These are phyloP conservation scores for Mucor sp. DNA, from an alignment of 371 early-diverging fungal genomes.

Conservation along the genomic window DNA sequence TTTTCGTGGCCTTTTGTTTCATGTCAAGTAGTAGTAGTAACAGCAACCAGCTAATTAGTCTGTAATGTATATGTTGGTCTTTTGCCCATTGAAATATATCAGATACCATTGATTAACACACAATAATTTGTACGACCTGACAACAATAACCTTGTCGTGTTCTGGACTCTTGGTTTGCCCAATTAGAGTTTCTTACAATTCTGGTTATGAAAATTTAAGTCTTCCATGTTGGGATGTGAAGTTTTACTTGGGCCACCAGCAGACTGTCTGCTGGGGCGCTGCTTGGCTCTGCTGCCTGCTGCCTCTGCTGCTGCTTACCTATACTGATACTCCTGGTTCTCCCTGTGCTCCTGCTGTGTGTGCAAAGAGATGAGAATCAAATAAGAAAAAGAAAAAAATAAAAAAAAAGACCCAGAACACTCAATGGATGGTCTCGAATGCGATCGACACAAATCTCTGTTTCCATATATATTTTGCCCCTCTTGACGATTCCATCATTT, in stretches of 20 bases:
- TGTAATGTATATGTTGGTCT: background rate
- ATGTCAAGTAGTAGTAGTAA: background rate
- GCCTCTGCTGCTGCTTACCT: too few species aligned
- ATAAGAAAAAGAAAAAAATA: too few species aligned
- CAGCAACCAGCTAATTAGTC: background rate
- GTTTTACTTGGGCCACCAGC: background rate
- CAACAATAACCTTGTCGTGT: background rate
- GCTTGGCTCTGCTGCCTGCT: background rate
- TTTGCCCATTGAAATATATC: background rate
- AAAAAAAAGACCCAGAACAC: constrained; percentile 16
- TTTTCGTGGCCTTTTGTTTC: background rate
- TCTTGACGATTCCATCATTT: constrained; percentile 2
- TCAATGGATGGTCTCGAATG: constrained; percentile 16
- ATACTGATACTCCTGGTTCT: too few species aligned
- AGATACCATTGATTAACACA: background rate
- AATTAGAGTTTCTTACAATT: background rate
- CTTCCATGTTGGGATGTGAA: background rate
- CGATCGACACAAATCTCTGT: constrained; percentile 13
- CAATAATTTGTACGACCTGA: constrained; percentile 1
- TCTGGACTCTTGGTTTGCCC: constrained; percentile 4
- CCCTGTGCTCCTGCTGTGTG: too few species aligned
- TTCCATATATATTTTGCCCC: constrained; percentile 4
- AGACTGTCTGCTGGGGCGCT: background rate
- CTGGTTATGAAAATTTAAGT: background rate
- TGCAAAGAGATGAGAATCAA: background rate